These are phyloP conservation scores for Cryptococcus sp. DNA, from an alignment of 1,284 basidiomycete species.

Conservation along the genomic window DNA sequence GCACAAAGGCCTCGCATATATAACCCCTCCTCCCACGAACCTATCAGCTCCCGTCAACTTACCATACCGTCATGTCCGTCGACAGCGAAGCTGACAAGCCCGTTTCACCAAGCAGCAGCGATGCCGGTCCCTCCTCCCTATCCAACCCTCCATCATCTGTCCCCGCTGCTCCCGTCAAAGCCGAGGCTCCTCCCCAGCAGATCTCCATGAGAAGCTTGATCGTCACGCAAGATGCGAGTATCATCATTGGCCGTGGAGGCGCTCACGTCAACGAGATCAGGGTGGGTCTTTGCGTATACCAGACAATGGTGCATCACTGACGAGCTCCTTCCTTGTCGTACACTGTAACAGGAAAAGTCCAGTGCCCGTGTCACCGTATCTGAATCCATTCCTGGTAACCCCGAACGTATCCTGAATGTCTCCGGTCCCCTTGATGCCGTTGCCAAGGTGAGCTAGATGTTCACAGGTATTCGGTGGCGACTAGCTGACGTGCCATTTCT, in stretches of 20 bases:
- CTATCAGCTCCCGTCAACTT: too few relatives aligned
- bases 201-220: conserved; percentile 96
- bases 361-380: conserved; percentile 93
- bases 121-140: conserved; percentile 35
- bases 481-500: conserved; percentile 3
- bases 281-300: conserved; percentile 25
- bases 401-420: conserved; percentile 96
- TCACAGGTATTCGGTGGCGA: background rate
- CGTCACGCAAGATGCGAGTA: conserved; percentile 97
- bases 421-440: conserved; percentile 97
- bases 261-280: conserved; percentile 98
- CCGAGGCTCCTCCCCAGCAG: conserved; percentile 47
- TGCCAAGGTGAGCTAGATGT: conserved; percentile 70
- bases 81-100: background rate
- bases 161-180: conserved; percentile 40
- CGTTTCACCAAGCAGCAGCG: conserved; percentile 17
- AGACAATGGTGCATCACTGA: background rate
- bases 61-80: too few relatives aligned
- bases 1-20: too few relatives aligned
- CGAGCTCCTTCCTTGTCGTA: background rate
- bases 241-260: conserved; percentile 97
- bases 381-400: conserved; percentile 95
- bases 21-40: too few relatives aligned
- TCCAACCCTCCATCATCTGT: conserved; percentile 32
- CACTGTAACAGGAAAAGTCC: conserved; percentile 70